phyloP scores from a whole-genome alignment of 257 asterid species.

The Prunella vulgaris region DNA sequence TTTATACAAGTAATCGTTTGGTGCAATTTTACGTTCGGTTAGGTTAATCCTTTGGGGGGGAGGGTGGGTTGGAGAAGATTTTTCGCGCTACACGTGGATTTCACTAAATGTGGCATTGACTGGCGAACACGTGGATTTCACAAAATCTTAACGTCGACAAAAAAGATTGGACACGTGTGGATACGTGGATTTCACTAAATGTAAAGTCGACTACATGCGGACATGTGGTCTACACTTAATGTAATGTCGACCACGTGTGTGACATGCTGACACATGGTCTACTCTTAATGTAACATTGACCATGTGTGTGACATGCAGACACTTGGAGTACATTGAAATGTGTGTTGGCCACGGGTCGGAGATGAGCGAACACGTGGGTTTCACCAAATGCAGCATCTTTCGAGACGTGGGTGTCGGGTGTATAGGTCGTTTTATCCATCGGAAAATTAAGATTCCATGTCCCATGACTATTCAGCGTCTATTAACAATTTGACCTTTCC shows the following conservation, averaged over 20 bases:
- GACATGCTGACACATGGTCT: neutral
- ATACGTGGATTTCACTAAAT: neutral
- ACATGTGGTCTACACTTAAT: neutral
- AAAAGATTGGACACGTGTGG: no score
- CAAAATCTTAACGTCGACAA: neutral
- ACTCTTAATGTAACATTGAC: neutral
- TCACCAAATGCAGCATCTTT: neutral
- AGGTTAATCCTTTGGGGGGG: neutral
- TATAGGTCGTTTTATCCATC: no score
- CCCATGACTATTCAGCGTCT: neutral
- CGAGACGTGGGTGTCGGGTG: neutral
- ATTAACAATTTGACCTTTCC: neutral
- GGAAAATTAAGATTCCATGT: neutral
- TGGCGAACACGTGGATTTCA: neutral
- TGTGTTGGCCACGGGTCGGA: neutral
- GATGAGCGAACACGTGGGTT: neutral
- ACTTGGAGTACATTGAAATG: no score
- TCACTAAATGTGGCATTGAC: neutral
- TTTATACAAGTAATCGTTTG: neutral
- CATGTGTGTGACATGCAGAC: neutral
- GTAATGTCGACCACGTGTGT: neutral
- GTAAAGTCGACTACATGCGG: neutral
- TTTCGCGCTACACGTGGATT: neutral
- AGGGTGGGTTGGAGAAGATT: neutral
- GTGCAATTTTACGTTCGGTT: neutral